Conservation (phyloP, 257 asterid genomes). For the Plantago ovata region DNA sequence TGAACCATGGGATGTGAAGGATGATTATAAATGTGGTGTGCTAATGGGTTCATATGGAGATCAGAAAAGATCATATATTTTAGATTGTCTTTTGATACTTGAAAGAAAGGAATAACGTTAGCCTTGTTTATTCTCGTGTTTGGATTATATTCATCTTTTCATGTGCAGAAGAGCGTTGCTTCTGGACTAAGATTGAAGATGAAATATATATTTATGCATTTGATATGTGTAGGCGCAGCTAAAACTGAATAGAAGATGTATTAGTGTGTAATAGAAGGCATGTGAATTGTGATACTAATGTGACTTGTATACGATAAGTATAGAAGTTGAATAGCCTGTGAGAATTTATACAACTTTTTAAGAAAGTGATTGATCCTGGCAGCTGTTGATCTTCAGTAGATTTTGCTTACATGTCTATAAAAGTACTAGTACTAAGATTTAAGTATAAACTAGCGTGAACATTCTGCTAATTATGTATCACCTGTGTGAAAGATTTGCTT, state of each 20-base stretch:
- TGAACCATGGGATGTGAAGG: not conserved
- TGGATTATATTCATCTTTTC: not conserved
- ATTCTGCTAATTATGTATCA: too few relatives aligned
- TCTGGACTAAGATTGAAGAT: conserved; percentile 20
- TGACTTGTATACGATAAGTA: conserved; percentile 22
- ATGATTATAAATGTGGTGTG: not conserved
- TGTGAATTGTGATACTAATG: conserved; percentile 27
- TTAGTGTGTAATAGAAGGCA: conserved; percentile 20
- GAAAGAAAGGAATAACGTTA: conserved; percentile 44
- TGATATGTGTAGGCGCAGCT: not conserved
- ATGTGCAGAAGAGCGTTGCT: conserved; percentile 20
- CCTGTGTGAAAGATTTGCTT: too few relatives aligned
- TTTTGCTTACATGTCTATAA: too few relatives aligned
- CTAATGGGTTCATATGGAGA: not conserved
- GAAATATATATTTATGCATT: not conserved
- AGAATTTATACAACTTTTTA: not conserved
- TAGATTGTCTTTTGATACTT: conserved; percentile 14
- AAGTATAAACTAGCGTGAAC: not conserved
- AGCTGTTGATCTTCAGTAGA: not conserved
- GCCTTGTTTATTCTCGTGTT: conserved; percentile 4
- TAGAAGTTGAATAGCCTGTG: conserved; percentile 8
- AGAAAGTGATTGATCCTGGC: not conserved
- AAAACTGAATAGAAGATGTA: not conserved
- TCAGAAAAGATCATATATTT: conserved; percentile 12
- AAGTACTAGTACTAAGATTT: too few relatives aligned